Evolutionary conservation across 805 yeast species (phyloP).

Genomic region (Candida gorgasii): DNA sequence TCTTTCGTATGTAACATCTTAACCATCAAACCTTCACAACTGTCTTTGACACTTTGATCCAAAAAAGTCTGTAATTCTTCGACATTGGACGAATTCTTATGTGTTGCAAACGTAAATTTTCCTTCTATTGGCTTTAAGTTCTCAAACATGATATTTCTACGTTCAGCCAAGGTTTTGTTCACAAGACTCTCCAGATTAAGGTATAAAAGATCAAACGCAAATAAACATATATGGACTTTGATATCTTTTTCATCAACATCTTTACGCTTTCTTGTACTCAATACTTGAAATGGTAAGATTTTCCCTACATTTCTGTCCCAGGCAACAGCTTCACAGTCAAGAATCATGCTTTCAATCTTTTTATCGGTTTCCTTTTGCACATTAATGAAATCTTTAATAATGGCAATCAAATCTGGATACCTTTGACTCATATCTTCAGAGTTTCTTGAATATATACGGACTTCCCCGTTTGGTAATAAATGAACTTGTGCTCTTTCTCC

Average conservation of each 20-base stretch:
- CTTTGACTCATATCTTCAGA: slow-evolving; percentile 96
- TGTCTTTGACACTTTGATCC: slow-evolving; percentile 84
- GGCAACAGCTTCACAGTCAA: slow-evolving; percentile 98
- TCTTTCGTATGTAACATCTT: slow-evolving; percentile 81
- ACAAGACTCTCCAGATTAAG: slow-evolving; percentile 73
- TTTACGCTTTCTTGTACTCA: slow-evolving; percentile 91
- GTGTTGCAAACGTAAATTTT: slow-evolving; percentile 78
- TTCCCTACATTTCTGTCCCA: slow-evolving; percentile 81
- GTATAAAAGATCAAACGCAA: slow-evolving; percentile 85
- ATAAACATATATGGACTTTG: slow-evolving; percentile 87
- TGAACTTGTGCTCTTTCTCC: slow-evolving; percentile 98
- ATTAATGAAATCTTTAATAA: slow-evolving; percentile 59
- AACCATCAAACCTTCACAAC: slow-evolving; percentile 97
- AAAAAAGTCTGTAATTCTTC: slow-evolving; percentile 80
- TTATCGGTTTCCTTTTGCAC: slow-evolving; percentile 30
- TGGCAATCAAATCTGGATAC: slow-evolving; percentile 84
- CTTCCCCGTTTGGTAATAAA: slow-evolving; percentile 59
- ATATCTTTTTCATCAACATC: slow-evolving; percentile 87
- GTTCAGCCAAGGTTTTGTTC: slow-evolving; percentile 62
- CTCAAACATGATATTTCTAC: slow-evolving; percentile 61
- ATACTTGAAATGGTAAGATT: slow-evolving; percentile 89
- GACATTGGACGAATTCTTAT: slow-evolving; percentile 65
- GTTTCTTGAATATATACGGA: slow-evolving; percentile 85
- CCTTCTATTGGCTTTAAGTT: slow-evolving; percentile 67
- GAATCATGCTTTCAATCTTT: slow-evolving; percentile 48